phyloP scores from a whole-genome alignment of 148 eudicot species.

The Vaccinium darrowii region DNA sequence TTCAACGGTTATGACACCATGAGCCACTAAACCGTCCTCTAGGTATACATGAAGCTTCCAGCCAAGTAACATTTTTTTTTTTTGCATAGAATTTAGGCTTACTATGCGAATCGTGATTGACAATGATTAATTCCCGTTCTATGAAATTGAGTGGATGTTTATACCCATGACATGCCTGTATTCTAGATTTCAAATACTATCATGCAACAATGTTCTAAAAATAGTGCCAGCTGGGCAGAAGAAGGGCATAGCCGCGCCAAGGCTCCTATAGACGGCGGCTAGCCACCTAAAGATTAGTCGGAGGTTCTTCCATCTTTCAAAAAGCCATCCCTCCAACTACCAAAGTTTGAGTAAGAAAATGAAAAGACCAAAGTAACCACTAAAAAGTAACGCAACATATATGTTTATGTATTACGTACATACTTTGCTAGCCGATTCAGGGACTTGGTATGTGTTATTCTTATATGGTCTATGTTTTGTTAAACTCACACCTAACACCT shows the following conservation, averaged over 20 bases:
- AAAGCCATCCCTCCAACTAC: not conserved
- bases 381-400: too few species aligned
- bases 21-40: not conserved
- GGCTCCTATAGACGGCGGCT: too few species aligned
- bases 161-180: not conserved
- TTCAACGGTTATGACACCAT: not conserved
- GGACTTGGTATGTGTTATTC: not conserved
- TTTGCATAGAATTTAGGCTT: too few species aligned
- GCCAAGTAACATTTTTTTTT: too few species aligned
- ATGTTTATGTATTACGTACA: too few species aligned
- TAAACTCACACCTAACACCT: not conserved
- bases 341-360: not conserved
- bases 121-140: not conserved
- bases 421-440: not conserved
- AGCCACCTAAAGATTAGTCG: not conserved
- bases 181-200: too few species aligned
- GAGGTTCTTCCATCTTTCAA: too few species aligned
- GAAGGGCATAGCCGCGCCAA: too few species aligned
- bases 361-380: not conserved
- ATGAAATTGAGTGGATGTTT: not conserved
- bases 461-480: not conserved
- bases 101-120: not conserved
- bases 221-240: too few species aligned
- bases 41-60: too few species aligned
- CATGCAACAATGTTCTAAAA: too few species aligned